These are phyloP conservation scores for Peronospora tabacina DNA, from an alignment of 352 stramenopile genomes.

Conservation along the genomic window DNA sequence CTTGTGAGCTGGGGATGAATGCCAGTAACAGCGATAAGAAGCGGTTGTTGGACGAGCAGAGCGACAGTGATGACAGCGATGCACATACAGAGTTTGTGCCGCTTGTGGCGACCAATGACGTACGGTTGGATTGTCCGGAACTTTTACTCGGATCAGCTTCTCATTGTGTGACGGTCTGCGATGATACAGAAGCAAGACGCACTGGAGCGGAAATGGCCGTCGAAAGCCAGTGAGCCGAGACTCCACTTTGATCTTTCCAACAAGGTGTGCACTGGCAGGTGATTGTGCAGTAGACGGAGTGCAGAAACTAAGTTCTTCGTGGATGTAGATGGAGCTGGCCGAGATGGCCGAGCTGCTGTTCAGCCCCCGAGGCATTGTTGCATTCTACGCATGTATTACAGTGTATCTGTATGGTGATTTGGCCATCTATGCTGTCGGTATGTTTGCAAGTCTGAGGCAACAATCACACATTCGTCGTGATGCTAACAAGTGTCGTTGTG, in stretches of 20 bases:
- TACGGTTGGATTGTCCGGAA: slow-evolving; percentile 29
- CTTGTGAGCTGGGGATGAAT: slow-evolving; percentile 34
- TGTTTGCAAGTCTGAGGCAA: slow-evolving; percentile 7
- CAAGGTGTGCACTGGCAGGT: slow-evolving; percentile 34
- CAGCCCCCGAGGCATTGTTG: slow-evolving; percentile 47
- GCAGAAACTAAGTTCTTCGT: not conserved
- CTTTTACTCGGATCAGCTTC: slow-evolving; percentile 6
- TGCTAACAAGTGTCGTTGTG: not conserved
- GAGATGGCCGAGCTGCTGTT: slow-evolving; percentile 81
- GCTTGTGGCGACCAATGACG: slow-evolving; percentile 67
- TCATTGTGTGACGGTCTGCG: slow-evolving; percentile 14
- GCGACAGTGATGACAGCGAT: slow-evolving; percentile 33
- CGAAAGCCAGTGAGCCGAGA: slow-evolving; percentile 23
- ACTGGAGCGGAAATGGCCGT: slow-evolving; percentile 41
- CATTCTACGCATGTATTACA: slow-evolving; percentile 75
- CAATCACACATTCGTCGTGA: not conserved
- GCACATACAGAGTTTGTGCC: slow-evolving; percentile 65
- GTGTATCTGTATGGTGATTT: slow-evolving; percentile 85
- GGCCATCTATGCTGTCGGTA: slow-evolving; percentile 82
- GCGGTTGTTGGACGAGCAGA: slow-evolving; percentile 22
- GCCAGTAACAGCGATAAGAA: slow-evolving; percentile 19
- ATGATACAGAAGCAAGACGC: slow-evolving; percentile 45
- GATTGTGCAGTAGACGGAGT: not conserved
- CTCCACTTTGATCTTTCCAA: slow-evolving; percentile 72
- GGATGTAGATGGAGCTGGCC: slow-evolving; percentile 70